Base-by-base conservation (phyloP, 2,329 filamentous ascomycete species). In the Emmonsiellopsis sp. region DNA sequence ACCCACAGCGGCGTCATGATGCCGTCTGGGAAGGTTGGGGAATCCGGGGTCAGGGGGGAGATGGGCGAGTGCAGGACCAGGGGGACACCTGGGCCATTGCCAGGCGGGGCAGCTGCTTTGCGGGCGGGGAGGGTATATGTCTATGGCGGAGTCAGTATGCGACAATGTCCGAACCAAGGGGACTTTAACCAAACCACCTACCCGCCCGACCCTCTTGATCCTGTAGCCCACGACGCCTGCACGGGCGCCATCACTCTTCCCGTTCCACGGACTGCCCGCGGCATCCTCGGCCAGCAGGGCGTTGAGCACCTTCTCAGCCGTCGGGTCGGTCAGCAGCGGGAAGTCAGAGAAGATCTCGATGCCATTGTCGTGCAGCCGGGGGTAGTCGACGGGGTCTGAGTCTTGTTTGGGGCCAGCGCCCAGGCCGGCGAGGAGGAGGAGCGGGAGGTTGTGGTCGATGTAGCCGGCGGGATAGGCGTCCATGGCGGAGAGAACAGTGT, bases 11-110 rank as follows among this genome's bases (percentile, higher is more conserved):
- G 79, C 56, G 90, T 83, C 66, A 96, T 83, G 55, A 96, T 75
- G 4, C 92, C 93, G 71, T 97, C 93, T 6, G 92, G 91, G 65
- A 93, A 97, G 2, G 94, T 78, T 2, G 83, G 77, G 6, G 92
- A 95, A 6, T 79, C 80, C 3, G 91, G 90, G 40, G 87, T 93
- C 33, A 97, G 77, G 0, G 92, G 93, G 2, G 93, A 97, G 60
- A 95, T 83, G 1, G 91, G 88, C 10, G 93, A 97, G 69, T 97
- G 92, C 4, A 95, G 74, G n/a, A 83, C 74, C 55, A 77, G 72
- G 14, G 76, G 70, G 27, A 74, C 67, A 39, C 71, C 68, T 51
- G 77, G 71, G 3, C 70, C 63, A 49, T 79, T 76, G 34, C 60
- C 60, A 55, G 57, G 65, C 49, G 72, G 68, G 43, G 74, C 72